Base-by-base conservation (phyloP, 768 basidiomycete species). In the Boletus vinaceobasis region DNA sequence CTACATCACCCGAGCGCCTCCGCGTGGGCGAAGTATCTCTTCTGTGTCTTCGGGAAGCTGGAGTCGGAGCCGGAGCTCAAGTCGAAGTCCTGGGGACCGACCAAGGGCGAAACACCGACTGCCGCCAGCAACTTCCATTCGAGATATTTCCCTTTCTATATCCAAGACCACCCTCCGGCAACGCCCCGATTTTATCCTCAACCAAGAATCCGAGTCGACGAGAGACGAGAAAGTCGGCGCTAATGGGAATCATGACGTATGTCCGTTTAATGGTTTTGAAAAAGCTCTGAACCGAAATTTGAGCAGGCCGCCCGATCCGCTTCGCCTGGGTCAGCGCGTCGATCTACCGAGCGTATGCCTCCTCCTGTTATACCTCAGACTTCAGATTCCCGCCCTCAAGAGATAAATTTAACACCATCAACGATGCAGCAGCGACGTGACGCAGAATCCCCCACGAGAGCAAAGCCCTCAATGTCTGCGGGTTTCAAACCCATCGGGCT, bases 401-500 rank as follows among this genome's bases (percentile, higher is more conserved):
- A 66, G 23, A 52, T 38, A 13, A 36, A 17, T 36, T 11, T 53
- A 26, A 48, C 45, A 5, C 31, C 57, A 38, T 58, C 66, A 5
- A 21, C 54, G 27, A 38, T 37, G 1, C 58, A 60, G 14, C 57
- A 43, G 21, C 64, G 67, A 51, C 56, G 37, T 36, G 62, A 66
- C 9, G 17, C 48, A 46, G 61, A 52, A 21, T 64, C 61, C 40
- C 58, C 60, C n/a, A 47, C 53, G 39, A 68, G 54, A 60, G 32
- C 56, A 7, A 67, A 50, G 43, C 42, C 47, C 9, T 8, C 59
- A 45, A 84, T 75, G 65, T 73, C 75, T 52, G 65, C 77, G 2
- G 83, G 85, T 13, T 88, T 89, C 70, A 88, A 81, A 62, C 87
- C 88, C 5, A 87, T 90, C 26, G 80, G 77, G 7, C 76, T 79